A percentile compares a stretch with the other conserved stretches of the same genome.
Evolutionary conservation across 2,329 filamentous ascomycete species (phyloP).

Genomic region (Xylaria arbuscula): DNA sequence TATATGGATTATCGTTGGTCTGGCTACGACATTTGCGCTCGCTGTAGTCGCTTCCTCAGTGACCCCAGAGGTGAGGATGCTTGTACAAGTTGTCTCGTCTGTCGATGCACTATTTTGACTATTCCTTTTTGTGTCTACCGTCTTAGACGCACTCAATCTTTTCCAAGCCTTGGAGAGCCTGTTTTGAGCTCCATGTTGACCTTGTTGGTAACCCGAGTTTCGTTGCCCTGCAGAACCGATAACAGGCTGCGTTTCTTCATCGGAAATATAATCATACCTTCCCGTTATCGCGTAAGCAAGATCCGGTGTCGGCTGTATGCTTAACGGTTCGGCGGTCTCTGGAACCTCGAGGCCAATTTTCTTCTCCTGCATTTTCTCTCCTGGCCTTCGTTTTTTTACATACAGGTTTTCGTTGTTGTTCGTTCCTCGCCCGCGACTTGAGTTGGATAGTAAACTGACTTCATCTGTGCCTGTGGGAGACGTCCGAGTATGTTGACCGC

Average conservation of each 20-base stretch:
- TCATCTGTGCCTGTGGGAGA: conserved; percentile 40
- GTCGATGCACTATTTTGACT: conserved; percentile 46
- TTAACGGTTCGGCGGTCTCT: conserved; percentile 43
- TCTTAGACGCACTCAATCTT: conserved; percentile 37
- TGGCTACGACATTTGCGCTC: conserved; percentile 44
- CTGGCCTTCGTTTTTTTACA: conserved; percentile 28
- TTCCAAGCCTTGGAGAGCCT: conserved; percentile 48
- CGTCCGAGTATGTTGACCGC: conserved; percentile 27
- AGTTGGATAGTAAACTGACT: conserved; percentile 47
- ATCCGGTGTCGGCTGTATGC: conserved; percentile 50
- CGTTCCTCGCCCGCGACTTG: conserved; percentile 44
- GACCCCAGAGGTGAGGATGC: conserved; percentile 47
- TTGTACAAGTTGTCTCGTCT: conserved; percentile 46
- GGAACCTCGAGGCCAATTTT: conserved; percentile 42
- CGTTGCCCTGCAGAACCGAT: conserved; percentile 37
- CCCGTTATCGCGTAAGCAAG: conserved; percentile 43
- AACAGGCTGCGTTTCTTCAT: conserved; percentile 39
- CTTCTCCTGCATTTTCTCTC: conserved; percentile 30
- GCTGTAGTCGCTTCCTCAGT: conserved; percentile 45
- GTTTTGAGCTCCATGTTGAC: conserved; percentile 40
- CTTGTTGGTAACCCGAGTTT: conserved; percentile 38
- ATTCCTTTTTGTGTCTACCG: conserved; percentile 41
- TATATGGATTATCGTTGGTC: conserved; percentile 51
- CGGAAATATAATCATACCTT: conserved; percentile 44
- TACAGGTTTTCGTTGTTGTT: conserved; percentile 40